phyloP scores from a whole-genome alignment of 805 yeast genomes.

The Ogataea ramenticola region DNA sequence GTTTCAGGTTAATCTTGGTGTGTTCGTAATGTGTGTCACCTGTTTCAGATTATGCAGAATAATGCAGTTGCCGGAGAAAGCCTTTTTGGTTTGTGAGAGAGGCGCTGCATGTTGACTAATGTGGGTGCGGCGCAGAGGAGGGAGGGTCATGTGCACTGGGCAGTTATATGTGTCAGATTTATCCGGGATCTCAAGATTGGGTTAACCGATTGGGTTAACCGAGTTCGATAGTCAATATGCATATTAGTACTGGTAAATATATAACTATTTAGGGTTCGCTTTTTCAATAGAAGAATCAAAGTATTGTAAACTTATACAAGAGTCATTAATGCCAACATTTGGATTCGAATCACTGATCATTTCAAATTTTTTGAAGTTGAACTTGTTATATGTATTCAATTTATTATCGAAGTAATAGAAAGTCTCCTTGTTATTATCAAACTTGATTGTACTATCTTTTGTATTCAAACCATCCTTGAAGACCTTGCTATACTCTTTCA shows the following conservation, averaged over 20 bases:
- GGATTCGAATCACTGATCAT: conserved; percentile 52
- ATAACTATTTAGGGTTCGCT: conserved; percentile 30
- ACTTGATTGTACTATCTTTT: not conserved
- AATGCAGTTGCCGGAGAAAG: too few species aligned
- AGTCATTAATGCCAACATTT: conserved; percentile 39
- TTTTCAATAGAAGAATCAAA: conserved; percentile 46
- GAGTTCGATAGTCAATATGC: too few species aligned
- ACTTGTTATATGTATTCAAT: conserved; percentile 22
- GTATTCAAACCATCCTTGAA: conserved; percentile 9
- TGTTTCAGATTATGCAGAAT: too few species aligned
- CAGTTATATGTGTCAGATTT: not conserved
- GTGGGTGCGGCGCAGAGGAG: too few species aligned
- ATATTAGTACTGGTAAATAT: not conserved
- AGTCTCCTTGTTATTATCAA: not conserved
- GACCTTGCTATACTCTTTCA: conserved; percentile 1
- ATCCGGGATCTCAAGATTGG: too few species aligned
- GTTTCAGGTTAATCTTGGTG: too few species aligned
- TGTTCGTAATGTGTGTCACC: not conserved
- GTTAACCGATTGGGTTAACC: too few species aligned
- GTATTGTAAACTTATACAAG: conserved; percentile 43
- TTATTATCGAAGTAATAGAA: not conserved
- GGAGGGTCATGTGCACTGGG: too few species aligned
- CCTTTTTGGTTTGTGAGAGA: too few species aligned
- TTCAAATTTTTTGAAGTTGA: conserved; percentile 44
- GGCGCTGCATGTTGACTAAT: too few species aligned